Percentiles rank a stretch among this genome's conserved stretches.
Evolutionary conservation across 139 green algal genomes (phyloP).

Genomic region (Desmodesmus armatus): DNA sequence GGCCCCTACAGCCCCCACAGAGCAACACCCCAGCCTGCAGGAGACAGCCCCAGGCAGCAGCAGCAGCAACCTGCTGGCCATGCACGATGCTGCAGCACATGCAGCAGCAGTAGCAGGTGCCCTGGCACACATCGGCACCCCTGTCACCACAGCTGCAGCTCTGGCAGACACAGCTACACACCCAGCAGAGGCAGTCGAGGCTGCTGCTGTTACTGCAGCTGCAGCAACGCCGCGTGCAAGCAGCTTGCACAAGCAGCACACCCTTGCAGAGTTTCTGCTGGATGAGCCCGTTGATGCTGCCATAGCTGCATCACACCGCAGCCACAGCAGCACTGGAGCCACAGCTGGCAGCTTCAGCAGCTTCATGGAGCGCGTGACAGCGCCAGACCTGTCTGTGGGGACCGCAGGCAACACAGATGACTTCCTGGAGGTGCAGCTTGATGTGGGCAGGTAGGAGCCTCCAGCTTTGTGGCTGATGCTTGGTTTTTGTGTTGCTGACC

Average conservation of each 20-base stretch:
- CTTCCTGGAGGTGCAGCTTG: too few relatives aligned
- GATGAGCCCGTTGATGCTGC: neutral
- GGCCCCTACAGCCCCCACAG: too few relatives aligned
- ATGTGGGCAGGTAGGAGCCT: too few relatives aligned
- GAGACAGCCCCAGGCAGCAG: too few relatives aligned
- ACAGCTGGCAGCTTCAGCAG: neutral
- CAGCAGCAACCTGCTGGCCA: neutral
- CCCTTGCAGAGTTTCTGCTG: too few relatives aligned
- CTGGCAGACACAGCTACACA: neutral
- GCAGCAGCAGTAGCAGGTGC: slow-evolving; percentile 6
- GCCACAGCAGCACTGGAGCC: neutral
- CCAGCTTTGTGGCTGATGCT: too few relatives aligned
- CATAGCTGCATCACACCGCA: neutral
- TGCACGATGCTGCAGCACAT: neutral
- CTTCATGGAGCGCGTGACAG: too few relatives aligned
- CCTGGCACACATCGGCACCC: neutral
- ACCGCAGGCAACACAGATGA: too few relatives aligned
- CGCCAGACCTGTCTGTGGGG: too few relatives aligned
- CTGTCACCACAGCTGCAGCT: neutral
- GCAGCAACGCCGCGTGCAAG: neutral
- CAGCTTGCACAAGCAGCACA: neutral
- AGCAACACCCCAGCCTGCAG: too few relatives aligned
- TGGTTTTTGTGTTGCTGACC: too few relatives aligned
- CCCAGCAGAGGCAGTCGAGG: neutral
- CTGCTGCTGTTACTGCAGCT: neutral